Conservation (phyloP, 2,329 filamentous ascomycete genomes). For the Periconia sp. region DNA sequence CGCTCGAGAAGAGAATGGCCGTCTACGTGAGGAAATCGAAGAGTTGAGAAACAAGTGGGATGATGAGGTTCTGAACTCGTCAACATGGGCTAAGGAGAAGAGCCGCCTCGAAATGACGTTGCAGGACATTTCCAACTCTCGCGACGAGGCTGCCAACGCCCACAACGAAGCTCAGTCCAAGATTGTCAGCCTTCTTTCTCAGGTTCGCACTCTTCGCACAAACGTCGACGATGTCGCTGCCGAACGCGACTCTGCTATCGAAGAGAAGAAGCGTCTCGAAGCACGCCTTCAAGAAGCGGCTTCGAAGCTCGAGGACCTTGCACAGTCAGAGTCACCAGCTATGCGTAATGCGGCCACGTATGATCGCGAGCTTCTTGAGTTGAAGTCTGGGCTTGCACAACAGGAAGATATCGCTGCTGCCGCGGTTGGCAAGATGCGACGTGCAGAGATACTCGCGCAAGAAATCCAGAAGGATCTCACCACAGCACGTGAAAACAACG, state of each 20-base stretch:
- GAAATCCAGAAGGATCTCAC: conserved; percentile 94
- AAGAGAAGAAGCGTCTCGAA: conserved; percentile 90
- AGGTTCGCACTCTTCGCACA: conserved; percentile 81
- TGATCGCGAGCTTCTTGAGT: conserved; percentile 84
- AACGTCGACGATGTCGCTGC: conserved; percentile 82
- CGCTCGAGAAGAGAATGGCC: conserved; percentile 79
- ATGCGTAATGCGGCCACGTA: conserved; percentile 86
- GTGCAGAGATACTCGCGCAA: conserved; percentile 80
- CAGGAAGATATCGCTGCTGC: conserved; percentile 91
- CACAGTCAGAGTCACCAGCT: conserved; percentile 80
- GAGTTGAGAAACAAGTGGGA: conserved; percentile 97
- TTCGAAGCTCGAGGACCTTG: conserved; percentile 83
- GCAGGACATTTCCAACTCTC: conserved; percentile 83
- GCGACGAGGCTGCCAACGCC: conserved; percentile 88
- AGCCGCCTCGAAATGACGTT: conserved; percentile 85
- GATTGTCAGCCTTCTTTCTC: conserved; percentile 85
- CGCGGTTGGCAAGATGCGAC: conserved; percentile 95
- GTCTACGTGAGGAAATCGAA: conserved; percentile 92
- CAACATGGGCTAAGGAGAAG: conserved; percentile 98
- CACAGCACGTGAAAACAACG: conserved; percentile 78
- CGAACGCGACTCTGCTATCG: conserved; percentile 79
- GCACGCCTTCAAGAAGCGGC: conserved; percentile 83
- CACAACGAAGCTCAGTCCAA: conserved; percentile 95
- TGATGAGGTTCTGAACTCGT: conserved; percentile 95
- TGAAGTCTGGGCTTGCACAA: conserved; percentile 85